Evolutionary conservation across 225 moss, liverwort and hornwort genomes (phyloP).

Genomic region (Polytrichum commune): DNA sequence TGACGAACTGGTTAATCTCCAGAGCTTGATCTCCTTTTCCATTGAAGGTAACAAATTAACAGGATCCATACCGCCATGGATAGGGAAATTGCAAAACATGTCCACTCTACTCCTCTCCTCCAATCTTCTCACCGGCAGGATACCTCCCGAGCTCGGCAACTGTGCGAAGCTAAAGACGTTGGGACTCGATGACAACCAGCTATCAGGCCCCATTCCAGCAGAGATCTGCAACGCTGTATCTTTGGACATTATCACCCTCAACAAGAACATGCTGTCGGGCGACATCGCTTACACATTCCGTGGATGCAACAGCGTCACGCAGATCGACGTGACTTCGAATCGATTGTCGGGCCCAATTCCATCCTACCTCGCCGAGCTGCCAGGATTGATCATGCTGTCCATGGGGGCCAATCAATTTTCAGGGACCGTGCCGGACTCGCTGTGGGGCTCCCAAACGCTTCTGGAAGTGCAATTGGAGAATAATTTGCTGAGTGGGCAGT

Average conservation of each 20-base stretch:
- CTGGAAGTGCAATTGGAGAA: conserved; percentile 64
- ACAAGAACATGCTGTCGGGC: conserved; percentile 44
- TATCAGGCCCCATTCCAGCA: conserved; percentile 61
- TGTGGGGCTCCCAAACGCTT: conserved; percentile 65
- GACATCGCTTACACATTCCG: conserved; percentile 61
- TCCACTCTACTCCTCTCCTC: conserved; percentile 52
- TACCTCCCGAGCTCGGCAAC: conserved; percentile 62
- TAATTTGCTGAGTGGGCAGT: conserved; percentile 56
- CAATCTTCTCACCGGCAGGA: conserved; percentile 45
- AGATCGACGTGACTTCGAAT: conserved; percentile 71
- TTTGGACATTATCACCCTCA: conserved; percentile 29
- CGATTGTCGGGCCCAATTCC: conserved; percentile 62
- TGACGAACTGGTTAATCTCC: conserved; percentile 42
- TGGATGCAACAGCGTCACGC: conserved; percentile 47
- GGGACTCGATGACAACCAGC: conserved; percentile 58
- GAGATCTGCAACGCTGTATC: conserved; percentile 45
- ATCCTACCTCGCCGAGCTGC: conserved; percentile 53
- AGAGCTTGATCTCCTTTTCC: conserved; percentile 48
- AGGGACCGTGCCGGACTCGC: conserved; percentile 63
- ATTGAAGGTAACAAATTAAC: conserved; percentile 56
- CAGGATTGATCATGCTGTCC: conserved; percentile 56
- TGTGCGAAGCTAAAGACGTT: conserved; percentile 54
- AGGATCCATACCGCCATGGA: conserved; percentile 52
- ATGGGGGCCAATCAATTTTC: conserved; percentile 70
- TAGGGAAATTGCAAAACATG: conserved; percentile 53